phyloP scores from a whole-genome alignment of 768 basidiomycete species.

The Mrakia frigida region DNA sequence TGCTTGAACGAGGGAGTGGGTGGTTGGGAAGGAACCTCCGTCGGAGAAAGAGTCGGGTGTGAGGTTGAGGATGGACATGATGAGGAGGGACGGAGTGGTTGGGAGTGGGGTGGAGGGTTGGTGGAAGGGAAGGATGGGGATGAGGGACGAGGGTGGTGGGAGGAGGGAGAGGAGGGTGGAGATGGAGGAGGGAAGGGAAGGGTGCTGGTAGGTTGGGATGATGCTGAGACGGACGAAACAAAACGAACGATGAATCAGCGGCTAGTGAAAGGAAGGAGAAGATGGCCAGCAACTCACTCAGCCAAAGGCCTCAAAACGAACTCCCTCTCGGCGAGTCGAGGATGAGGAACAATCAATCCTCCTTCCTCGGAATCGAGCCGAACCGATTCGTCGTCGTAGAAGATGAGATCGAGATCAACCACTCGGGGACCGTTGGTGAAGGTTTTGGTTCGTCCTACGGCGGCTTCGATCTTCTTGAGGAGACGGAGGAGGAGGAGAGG shows the following conservation, averaged over 20 bases:
- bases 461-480: conserved; percentile 66
- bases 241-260: background rate
- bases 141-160: conserved; percentile 31
- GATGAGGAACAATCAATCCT: conserved; percentile 80
- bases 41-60: conserved; percentile 98
- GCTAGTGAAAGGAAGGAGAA: background rate
- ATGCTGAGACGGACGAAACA: conserved; percentile 53
- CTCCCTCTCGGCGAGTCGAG: conserved; percentile 71
- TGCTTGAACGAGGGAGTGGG: background rate
- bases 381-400: conserved; percentile 61
- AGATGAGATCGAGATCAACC: conserved; percentile 80
- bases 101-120: conserved; percentile 30
- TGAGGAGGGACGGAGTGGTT: conserved; percentile 46
- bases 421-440: conserved; percentile 81
- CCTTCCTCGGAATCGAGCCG: conserved; percentile 56
- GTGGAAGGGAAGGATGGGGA: conserved; percentile 37
- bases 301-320: conserved; percentile 82
- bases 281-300: conserved; percentile 58
- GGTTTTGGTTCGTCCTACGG: conserved; percentile 71
- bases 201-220: conserved; percentile 48
- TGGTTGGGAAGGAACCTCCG: conserved; percentile 47
- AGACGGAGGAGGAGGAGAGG: conserved; percentile 58
- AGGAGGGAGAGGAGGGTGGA: conserved; percentile 35
- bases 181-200: conserved; percentile 26
- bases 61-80: conserved; percentile 89